These are phyloP conservation scores for Cercophora scortea DNA, from an alignment of 495 filamentous ascomycete genomes.

Conservation along the genomic window DNA sequence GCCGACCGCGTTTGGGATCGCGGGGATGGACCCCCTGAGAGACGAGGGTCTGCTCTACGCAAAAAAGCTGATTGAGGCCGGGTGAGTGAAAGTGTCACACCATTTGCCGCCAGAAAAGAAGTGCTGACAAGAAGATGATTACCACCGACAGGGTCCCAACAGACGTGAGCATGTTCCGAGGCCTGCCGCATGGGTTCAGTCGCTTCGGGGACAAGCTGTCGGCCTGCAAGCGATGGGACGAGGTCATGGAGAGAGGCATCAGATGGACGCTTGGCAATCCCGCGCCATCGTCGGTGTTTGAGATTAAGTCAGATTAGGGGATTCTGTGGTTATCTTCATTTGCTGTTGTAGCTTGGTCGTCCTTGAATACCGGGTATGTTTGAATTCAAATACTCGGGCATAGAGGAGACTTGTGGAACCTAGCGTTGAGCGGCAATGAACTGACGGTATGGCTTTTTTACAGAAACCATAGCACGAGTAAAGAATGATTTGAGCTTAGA, in stretches of 20 bases:
- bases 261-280: slow-evolving; percentile 32
- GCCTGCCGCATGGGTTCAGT: slow-evolving; percentile 41
- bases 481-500: too few species aligned
- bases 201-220: slow-evolving; percentile 27
- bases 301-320: slow-evolving; percentile 19
- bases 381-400: too few species aligned
- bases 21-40: slow-evolving; percentile 38
- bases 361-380: too few species aligned
- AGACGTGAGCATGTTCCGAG: slow-evolving; percentile 33
- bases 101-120: too few species aligned
- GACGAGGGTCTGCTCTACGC: slow-evolving; percentile 40
- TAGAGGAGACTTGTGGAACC: too few species aligned
- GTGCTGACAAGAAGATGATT: too few species aligned
- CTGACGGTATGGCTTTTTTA: too few species aligned
- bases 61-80: slow-evolving; percentile 33
- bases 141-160: slow-evolving; percentile 22
- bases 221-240: slow-evolving; percentile 33
- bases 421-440: too few species aligned
- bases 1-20: slow-evolving; percentile 35
- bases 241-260: slow-evolving; percentile 34
- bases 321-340: background rate
- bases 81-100: too few species aligned
- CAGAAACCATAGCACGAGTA: too few species aligned
- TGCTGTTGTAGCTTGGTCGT: too few species aligned
- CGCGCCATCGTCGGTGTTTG: slow-evolving; percentile 16